Conservation (phyloP, 1,139 yeast genomes). For the Pichia cactophila region DNA sequence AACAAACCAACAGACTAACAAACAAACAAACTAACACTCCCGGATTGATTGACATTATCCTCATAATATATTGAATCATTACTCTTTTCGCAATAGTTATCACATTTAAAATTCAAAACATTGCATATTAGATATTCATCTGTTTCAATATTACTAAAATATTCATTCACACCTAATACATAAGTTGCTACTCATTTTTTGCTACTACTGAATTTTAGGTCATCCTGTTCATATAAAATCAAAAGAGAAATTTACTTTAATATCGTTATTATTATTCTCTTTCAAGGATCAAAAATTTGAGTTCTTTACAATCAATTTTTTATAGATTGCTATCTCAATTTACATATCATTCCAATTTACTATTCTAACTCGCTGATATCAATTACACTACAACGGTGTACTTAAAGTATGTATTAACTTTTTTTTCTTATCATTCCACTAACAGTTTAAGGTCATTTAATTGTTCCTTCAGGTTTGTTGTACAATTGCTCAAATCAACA, state of each 20-base stretch:
- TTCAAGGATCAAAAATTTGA: neutral
- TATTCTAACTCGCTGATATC: neutral
- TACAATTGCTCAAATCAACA: no score
- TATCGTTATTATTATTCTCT: neutral
- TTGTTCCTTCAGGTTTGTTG: neutral
- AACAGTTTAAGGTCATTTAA: neutral
- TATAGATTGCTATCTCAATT: neutral
- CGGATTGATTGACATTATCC: neutral
- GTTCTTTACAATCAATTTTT: neutral
- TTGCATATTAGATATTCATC: neutral
- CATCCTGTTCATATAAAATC: neutral
- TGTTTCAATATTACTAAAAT: neutral
- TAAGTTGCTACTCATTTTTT: neutral
- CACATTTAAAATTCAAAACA: neutral
- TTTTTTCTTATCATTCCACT: neutral
- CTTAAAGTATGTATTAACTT: constrained; percentile 9
- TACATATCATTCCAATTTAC: neutral
- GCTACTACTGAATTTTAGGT: neutral
- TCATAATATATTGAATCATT: neutral
- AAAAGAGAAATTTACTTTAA: neutral
- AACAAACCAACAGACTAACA: constrained; percentile 9
- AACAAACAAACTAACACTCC: constrained; percentile 1
- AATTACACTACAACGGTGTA: constrained; percentile 6
- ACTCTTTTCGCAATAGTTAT: neutral
- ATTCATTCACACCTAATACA: neutral